A percentile compares a stretch with the other conserved stretches of the same genome.
phyloP scores from a whole-genome alignment of 1,139 yeast genomes.

The Pichia sp. region DNA sequence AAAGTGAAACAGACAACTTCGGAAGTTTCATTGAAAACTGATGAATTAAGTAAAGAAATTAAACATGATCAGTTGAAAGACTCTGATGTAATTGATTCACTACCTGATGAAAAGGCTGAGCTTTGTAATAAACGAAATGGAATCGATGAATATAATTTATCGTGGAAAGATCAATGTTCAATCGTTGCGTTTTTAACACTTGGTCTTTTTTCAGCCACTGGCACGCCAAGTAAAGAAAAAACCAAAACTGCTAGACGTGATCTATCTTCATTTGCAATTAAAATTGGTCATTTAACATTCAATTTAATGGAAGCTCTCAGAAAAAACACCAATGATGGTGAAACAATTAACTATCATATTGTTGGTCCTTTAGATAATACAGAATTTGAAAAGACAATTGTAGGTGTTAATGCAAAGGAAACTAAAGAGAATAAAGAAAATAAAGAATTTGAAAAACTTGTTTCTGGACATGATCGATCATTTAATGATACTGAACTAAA shows the following conservation, averaged over 20 bases:
- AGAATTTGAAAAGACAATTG: constrained; percentile 5
- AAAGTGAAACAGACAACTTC: constrained; percentile 8
- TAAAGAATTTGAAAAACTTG: constrained; percentile 12
- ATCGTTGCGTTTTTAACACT: constrained; percentile 10
- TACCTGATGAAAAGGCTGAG: background rate
- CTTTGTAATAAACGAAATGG: background rate
- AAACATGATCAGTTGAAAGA: background rate
- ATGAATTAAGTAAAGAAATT: background rate
- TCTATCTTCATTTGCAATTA: constrained; percentile 27
- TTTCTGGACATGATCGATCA: constrained; percentile 13
- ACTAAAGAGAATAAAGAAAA: constrained; percentile 17
- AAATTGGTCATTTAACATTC: constrained; percentile 15
- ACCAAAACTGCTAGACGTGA: constrained; percentile 30
- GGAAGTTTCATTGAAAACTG: background rate
- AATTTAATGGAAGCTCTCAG: constrained; percentile 17
- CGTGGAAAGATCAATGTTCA: background rate
- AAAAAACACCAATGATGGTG: constrained; percentile 11
- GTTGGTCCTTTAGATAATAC: constrained; percentile 4
- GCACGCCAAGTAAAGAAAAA: constrained; percentile 22
- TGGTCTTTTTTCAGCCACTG: constrained; percentile 5
- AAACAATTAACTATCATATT: constrained; percentile 5
- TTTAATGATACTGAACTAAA: constrained; percentile 4
- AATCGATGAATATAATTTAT: background rate
- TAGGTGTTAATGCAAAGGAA: constrained; percentile 10
- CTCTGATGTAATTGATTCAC: background rate